phyloP scores from a whole-genome alignment of 1,284 basidiomycete genomes.

The Ganoderma sinense region DNA sequence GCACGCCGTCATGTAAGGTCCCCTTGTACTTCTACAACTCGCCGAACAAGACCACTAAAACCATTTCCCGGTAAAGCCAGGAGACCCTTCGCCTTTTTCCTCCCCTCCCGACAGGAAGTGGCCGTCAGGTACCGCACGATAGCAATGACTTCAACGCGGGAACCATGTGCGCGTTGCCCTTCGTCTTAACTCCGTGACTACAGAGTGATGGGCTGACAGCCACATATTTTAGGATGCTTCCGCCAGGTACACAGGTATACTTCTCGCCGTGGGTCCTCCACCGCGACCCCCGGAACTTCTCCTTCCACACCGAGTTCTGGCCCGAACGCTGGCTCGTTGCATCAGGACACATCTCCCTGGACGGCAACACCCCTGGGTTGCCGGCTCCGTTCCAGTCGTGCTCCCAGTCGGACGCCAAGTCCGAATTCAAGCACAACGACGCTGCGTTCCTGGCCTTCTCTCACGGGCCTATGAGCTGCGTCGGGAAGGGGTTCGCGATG shows the following conservation, averaged over 20 bases:
- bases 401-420: not conserved
- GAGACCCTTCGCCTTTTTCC: slow-evolving; percentile 65
- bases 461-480: slow-evolving; percentile 40
- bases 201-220: not conserved
- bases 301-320: slow-evolving; percentile 36
- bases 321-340: slow-evolving; percentile 42
- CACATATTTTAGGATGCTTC: slow-evolving; percentile 28
- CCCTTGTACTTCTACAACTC: not conserved
- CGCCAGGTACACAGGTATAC: slow-evolving; percentile 36
- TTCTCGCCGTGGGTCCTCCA: slow-evolving; percentile 39
- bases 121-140: slow-evolving; percentile 46
- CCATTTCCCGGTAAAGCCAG: slow-evolving; percentile 48
- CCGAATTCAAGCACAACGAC: slow-evolving; percentile 32
- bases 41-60: not conserved
- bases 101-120: slow-evolving; percentile 57
- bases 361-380: not conserved
- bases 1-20: slow-evolving; percentile 41
- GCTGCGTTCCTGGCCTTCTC: slow-evolving; percentile 41
- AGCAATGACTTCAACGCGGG: slow-evolving; percentile 33
- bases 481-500: slow-evolving; percentile 42
- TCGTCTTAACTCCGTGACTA: not conserved
- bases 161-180: slow-evolving; percentile 33
- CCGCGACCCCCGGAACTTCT: slow-evolving; percentile 44
- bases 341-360: slow-evolving; percentile 1
- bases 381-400: not conserved